Percentiles rank a stretch among this genome's conserved stretches.
Conservation (phyloP, 192 early-diverging fungal species). For the Radiomyces spectabilis region DNA sequence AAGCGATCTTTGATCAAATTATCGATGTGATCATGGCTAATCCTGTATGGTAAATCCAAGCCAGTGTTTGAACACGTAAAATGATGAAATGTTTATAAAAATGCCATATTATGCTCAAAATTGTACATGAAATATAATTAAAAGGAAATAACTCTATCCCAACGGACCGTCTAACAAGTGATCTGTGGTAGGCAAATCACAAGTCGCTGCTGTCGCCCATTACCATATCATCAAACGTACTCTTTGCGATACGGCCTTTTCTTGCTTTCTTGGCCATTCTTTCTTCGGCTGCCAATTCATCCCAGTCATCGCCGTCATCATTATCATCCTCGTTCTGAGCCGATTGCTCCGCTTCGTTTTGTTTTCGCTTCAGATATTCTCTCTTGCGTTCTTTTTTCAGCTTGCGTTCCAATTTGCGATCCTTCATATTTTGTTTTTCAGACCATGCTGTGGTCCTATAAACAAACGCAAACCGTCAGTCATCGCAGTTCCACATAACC, state of each 20-base stretch:
- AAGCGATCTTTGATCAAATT: slow-evolving; percentile 16
- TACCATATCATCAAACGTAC: slow-evolving; percentile 39
- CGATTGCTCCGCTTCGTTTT: slow-evolving; percentile 12
- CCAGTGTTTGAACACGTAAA: too few relatives aligned
- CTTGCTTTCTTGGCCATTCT: slow-evolving; percentile 52
- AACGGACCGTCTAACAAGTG: too few relatives aligned
- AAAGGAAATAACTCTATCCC: too few relatives aligned
- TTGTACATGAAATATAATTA: too few relatives aligned
- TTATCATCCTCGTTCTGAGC: slow-evolving; percentile 22
- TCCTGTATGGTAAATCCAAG: slow-evolving; percentile 17
- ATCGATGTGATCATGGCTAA: slow-evolving; percentile 19
- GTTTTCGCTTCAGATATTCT: slow-evolving; percentile 34
- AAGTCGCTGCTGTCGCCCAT: slow-evolving; percentile 19
- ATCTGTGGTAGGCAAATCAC: too few relatives aligned
- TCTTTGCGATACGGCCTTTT: slow-evolving; percentile 37
- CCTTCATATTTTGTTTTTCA: slow-evolving; percentile 57
- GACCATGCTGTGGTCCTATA: slow-evolving; percentile 59
- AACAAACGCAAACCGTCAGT: too few relatives aligned
- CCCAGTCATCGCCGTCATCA: slow-evolving; percentile 51
- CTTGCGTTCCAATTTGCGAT: slow-evolving; percentile 53
- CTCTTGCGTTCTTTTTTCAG: slow-evolving; percentile 58
- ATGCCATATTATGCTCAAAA: too few relatives aligned
- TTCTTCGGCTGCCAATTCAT: slow-evolving; percentile 52
- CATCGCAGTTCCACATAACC: too few relatives aligned
- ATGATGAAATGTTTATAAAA: too few relatives aligned